Conservation (phyloP, 352 stramenopile species). For the Globisporangium radiosum region DNA sequence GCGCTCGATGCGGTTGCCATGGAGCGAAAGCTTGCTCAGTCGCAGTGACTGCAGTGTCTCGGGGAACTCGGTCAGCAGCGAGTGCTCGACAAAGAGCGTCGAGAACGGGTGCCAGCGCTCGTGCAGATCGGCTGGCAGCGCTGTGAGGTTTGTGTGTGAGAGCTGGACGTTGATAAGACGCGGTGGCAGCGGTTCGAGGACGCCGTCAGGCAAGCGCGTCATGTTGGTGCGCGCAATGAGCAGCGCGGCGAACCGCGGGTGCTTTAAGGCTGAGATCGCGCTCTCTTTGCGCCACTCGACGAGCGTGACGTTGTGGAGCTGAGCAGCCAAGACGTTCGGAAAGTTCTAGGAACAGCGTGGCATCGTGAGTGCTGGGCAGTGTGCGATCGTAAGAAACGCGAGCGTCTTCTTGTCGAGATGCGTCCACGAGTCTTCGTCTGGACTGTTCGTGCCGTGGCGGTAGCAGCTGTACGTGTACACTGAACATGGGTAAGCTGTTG, state of each 20-base stretch:
- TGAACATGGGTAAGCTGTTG: slow-evolving; percentile 2
- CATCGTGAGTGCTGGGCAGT: slow-evolving; percentile 7
- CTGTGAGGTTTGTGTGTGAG: slow-evolving; percentile 15
- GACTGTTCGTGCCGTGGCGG: slow-evolving; percentile 1
- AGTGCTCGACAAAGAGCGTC: slow-evolving; percentile 18
- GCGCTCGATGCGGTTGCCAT: neutral
- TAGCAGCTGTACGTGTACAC: slow-evolving; percentile 10
- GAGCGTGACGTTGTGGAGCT: slow-evolving; percentile 26
- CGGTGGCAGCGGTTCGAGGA: neutral
- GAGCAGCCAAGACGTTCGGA: slow-evolving; percentile 18
- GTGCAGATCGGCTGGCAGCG: slow-evolving; percentile 11
- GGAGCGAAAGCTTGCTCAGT: neutral
- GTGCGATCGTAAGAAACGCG: too few species aligned
- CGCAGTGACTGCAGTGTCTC: neutral
- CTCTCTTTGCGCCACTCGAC: slow-evolving; percentile 8
- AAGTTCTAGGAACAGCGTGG: slow-evolving; percentile 14
- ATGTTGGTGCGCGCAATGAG: slow-evolving; percentile 5
- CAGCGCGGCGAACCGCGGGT: neutral
- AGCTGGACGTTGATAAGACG: slow-evolving; percentile 13
- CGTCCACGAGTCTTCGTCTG: neutral
- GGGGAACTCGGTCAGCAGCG: slow-evolving; percentile 8
- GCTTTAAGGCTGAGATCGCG: neutral
- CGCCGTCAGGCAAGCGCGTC: slow-evolving; percentile 2
- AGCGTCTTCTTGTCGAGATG: slow-evolving; percentile 9
- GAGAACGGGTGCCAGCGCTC: slow-evolving; percentile 13